phyloP scores from a whole-genome alignment of 2,329 filamentous ascomycete genomes.

The Hortaea sp. region DNA sequence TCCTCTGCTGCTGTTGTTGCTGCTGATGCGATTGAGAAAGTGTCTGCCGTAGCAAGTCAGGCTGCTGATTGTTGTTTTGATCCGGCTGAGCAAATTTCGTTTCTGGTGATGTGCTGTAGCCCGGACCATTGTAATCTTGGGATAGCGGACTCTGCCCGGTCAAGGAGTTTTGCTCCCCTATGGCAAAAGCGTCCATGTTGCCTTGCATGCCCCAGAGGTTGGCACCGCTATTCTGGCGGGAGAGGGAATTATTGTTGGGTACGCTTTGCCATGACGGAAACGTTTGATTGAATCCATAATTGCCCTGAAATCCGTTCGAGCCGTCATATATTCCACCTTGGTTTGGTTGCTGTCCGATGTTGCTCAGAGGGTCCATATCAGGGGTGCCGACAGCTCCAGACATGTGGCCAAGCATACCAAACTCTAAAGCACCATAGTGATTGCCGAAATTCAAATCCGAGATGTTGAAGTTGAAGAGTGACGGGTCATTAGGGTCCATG shows the following conservation, averaged over 20 bases:
- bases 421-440: constrained; percentile 90
- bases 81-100: constrained; percentile 21
- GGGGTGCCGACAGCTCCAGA: constrained; percentile 53
- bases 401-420: constrained; percentile 94
- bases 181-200: constrained; percentile 46
- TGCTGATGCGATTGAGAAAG: constrained; percentile 21
- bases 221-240: constrained; percentile 32
- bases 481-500: constrained; percentile 86
- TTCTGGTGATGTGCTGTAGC: constrained; percentile 27
- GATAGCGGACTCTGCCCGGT: constrained; percentile 49
- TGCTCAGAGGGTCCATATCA: constrained; percentile 22
- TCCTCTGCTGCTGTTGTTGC: constrained; percentile 16
- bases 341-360: constrained; percentile 15
- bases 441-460: constrained; percentile 92
- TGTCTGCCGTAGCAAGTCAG: constrained; percentile 22
- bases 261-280: constrained; percentile 23
- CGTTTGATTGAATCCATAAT: constrained; percentile 10
- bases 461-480: constrained; percentile 90
- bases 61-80: constrained; percentile 15
- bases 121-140: constrained; percentile 33
- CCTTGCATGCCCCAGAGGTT: constrained; percentile 34
- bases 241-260: constrained; percentile 23
- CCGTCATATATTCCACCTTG: constrained; percentile 21
- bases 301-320: constrained; percentile 13
- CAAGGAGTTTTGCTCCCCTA: constrained; percentile 47